Evolutionary conservation across 2,329 filamentous ascomycete species (phyloP), one percentile per base, ranked within the genome.

Genomic region (Penicillium palitans): DNA sequence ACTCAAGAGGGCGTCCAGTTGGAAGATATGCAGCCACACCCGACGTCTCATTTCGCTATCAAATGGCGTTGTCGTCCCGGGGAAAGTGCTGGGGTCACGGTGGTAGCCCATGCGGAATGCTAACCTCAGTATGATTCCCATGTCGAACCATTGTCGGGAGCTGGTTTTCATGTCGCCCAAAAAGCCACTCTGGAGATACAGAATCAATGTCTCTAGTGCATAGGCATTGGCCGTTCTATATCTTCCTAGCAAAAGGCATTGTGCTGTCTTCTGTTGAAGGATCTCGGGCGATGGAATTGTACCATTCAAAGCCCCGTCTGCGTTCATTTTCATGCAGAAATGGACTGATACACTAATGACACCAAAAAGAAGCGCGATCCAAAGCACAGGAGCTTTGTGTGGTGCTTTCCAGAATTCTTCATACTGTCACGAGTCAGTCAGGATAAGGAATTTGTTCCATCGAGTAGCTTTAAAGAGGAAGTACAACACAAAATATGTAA

Each of bases 91-190:
- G 12, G 82, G 75, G 64, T 86, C 84, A 40, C 84, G 77, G 68
- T 86, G 84, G 60, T 84, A 81, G n/a, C 83, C 84, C 80, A 85
- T 85, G 25, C 81, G 76, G 77, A 85, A 83, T 2, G 84, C 83
- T 47, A 47, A 21, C 8, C 45, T 47, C 12, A 33, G 27, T 19
- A 47, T 17, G 19, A 47, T 13, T 5, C 45, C 45, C n/a, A 47
- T 47, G 12, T 47, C 45, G n/a, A 47, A 29, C 45, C 45, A 47
- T 13, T 47, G 45, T 31, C 45, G 25, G 12, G 27, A 29, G 7
- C 5, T 15, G 17, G 29, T 47, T 33, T 21, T 47, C 45, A 47
- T 31, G 10, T 47, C 45, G 2, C 29, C 25, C 13, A 47, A 21
- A 19, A 13, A 78, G 76, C 64, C 82, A 81, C 62, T 84, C 41